phyloP scores from a whole-genome alignment of 345 rosid genomes.

The Melaleuca alternifolia region DNA sequence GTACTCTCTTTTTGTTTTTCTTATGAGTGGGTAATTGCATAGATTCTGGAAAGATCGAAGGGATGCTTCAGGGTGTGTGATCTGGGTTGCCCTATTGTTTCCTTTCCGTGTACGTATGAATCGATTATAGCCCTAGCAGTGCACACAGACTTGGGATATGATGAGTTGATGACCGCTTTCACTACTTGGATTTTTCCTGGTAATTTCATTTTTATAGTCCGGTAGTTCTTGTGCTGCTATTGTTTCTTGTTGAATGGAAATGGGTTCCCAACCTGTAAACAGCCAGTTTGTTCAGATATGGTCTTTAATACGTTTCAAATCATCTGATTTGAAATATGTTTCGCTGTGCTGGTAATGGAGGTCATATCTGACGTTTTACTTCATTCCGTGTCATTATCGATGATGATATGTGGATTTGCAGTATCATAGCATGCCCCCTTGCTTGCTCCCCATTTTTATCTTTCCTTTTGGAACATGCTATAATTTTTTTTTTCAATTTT shows the following conservation, averaged over 20 bases:
- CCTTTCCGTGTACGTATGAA: background rate
- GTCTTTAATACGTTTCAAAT: background rate
- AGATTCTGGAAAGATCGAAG: background rate
- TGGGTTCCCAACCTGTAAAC: background rate
- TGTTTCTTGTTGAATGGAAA: background rate
- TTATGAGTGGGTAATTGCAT: background rate
- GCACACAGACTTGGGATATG: background rate
- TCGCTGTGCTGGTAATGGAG: background rate
- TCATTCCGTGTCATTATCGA: background rate
- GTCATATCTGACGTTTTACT: background rate
- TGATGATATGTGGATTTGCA: background rate
- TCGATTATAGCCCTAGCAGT: background rate
- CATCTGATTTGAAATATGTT: background rate
- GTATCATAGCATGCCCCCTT: background rate
- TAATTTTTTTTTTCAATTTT: background rate
- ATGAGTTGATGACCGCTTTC: background rate
- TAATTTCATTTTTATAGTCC: background rate
- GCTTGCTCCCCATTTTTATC: background rate
- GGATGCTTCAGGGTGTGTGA: background rate
- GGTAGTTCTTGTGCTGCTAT: background rate
- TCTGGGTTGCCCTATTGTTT: background rate
- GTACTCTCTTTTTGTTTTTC: rapidly evolving
- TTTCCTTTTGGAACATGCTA: background rate
- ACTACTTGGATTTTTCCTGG: background rate
- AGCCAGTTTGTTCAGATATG: background rate